These are phyloP conservation scores for Diatrype stigma DNA, from an alignment of 2,329 filamentous ascomycete species.

Conservation along the genomic window DNA sequence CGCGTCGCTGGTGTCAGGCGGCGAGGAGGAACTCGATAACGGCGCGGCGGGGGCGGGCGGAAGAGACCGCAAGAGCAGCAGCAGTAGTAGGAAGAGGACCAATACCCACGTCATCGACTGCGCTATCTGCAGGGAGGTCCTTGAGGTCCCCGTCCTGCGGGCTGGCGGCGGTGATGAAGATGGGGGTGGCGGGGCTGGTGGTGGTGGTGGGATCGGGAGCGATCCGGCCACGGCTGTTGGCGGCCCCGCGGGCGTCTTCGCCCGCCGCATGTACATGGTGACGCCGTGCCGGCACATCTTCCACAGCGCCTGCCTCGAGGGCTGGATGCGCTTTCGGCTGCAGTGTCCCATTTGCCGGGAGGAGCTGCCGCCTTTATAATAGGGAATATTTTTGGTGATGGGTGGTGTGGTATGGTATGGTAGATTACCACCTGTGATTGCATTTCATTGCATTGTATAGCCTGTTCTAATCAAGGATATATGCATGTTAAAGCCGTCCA, in stretches of 20 bases:
- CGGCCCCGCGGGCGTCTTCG: constrained; percentile 65
- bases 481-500: too few species aligned
- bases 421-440: too few species aligned
- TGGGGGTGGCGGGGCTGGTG: constrained; percentile 51
- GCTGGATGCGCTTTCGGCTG: constrained; percentile 90
- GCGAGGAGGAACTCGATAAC: constrained; percentile 16
- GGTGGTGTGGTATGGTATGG: not conserved
- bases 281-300: constrained; percentile 97
- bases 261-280: constrained; percentile 87
- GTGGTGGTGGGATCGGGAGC: constrained; percentile 45
- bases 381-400: not conserved
- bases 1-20: constrained; percentile 18
- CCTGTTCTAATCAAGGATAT: too few species aligned
- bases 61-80: constrained; percentile 17
- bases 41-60: too few species aligned
- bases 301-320: constrained; percentile 85
- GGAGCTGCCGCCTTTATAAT: constrained; percentile 74
- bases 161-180: constrained; percentile 46
- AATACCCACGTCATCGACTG: constrained; percentile 69
- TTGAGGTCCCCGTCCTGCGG: constrained; percentile 80
- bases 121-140: constrained; percentile 87
- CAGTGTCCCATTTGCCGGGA: constrained; percentile 96
- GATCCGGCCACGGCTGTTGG: constrained; percentile 39
- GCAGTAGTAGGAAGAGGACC: constrained; percentile 22
- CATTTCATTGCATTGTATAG: too few species aligned